These are phyloP conservation scores for Hyphodiscus sp. DNA, from an alignment of 2,329 filamentous ascomycete genomes.

Conservation along the genomic window DNA sequence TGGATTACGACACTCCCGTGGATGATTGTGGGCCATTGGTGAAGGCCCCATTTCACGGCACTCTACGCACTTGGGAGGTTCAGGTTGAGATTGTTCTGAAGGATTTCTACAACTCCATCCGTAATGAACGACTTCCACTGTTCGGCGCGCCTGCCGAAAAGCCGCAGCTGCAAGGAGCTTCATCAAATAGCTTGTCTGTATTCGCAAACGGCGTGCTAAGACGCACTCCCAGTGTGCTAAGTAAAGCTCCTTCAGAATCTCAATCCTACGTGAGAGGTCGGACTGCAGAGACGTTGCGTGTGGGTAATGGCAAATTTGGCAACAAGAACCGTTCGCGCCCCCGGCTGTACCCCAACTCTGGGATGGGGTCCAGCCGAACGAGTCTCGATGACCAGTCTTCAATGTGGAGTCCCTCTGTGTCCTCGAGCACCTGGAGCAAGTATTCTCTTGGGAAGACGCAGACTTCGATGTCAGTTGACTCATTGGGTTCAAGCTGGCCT, in stretches of 20 bases:
- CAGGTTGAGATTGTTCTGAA: conserved; percentile 90
- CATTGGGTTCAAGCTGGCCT: conserved; percentile 70
- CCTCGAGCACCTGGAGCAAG: conserved; percentile 92
- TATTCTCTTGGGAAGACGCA: conserved; percentile 87
- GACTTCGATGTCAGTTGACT: conserved; percentile 88
- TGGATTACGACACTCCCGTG: conserved; percentile 30
- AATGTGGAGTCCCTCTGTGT: conserved; percentile 75
- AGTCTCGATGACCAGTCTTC: conserved; percentile 89
- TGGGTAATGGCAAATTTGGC: conserved; percentile 57
- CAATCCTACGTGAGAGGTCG: conserved; percentile 62
- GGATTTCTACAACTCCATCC: conserved; percentile 85
- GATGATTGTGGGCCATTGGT: conserved; percentile 72
- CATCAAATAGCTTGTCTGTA: conserved; percentile 63
- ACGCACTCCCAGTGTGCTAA: conserved; percentile 82
- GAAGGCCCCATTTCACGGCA: conserved; percentile 67
- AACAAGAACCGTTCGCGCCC: conserved; percentile 82
- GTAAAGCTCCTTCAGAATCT: conserved; percentile 85
- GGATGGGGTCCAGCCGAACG: conserved; percentile 83
- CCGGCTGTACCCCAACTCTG: conserved; percentile 67
- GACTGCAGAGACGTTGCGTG: conserved; percentile 47
- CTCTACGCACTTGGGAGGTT: conserved; percentile 74
- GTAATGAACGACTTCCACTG: conserved; percentile 77
- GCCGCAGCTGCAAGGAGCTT: conserved; percentile 33
- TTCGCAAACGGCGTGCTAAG: conserved; percentile 63
- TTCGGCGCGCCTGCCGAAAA: conserved; percentile 59